phyloP scores from a whole-genome alignment of 768 basidiomycete genomes.

The Boletus rubescentipes region DNA sequence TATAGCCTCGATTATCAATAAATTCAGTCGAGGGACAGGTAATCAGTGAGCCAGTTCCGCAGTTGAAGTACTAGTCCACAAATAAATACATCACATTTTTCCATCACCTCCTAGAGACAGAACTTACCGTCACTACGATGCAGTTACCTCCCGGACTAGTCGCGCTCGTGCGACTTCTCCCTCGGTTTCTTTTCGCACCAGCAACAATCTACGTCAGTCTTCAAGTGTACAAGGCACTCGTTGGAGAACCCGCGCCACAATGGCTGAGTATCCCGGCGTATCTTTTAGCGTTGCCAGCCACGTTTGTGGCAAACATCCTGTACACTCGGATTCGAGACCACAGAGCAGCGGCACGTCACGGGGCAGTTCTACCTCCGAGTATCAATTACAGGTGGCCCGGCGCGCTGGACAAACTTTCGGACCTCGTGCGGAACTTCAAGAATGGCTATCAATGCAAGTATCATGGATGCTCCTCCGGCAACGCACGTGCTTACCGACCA shows the following conservation, averaged over 20 bases:
- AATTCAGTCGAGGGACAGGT: too few species aligned
- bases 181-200: constrained; percentile 23
- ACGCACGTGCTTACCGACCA: background rate
- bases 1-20: too few species aligned
- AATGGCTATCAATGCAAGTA: constrained; percentile 50
- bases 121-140: constrained; percentile 1
- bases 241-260: background rate
- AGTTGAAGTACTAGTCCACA: too few species aligned
- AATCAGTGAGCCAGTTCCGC: too few species aligned
- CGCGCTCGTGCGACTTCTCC: constrained; percentile 32
- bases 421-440: constrained; percentile 38
- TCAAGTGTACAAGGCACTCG: constrained; percentile 9
- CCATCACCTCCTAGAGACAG: too few species aligned
- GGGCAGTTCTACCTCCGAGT: constrained; percentile 46
- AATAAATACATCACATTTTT: too few species aligned
- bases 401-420: constrained; percentile 46
- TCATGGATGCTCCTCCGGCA: background rate
- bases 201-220: constrained; percentile 14
- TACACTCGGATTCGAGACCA: constrained; percentile 47
- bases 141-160: constrained; percentile 32
- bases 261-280: constrained; percentile 19
- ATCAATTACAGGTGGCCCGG: constrained; percentile 41
- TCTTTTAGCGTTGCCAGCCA: constrained; percentile 25
- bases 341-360: constrained; percentile 42
- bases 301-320: constrained; percentile 22